Percentiles rank a stretch among this genome's conserved stretches.
Conservation (phyloP, 2,329 filamentous ascomycete genomes). For the Pseudogymnoascus sp. region DNA sequence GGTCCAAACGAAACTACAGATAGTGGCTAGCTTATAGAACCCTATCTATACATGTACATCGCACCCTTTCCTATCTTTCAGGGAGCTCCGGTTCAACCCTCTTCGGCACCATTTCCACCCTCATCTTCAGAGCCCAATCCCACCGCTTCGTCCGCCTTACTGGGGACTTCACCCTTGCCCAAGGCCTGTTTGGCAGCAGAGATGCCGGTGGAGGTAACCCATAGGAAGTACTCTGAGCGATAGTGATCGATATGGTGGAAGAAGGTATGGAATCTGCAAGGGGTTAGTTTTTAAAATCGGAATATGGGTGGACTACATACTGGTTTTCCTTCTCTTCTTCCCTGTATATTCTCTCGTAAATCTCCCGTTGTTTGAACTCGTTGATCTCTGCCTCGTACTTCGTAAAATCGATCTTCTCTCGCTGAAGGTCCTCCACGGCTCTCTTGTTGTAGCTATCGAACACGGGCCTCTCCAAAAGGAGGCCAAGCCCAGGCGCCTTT, state of each 20-base stretch:
- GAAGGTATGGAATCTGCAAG: conserved; percentile 61
- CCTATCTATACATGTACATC: neutral
- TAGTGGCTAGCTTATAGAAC: neutral
- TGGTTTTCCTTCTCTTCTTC: conserved; percentile 82
- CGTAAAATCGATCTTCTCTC: conserved; percentile 68
- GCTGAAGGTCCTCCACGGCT: conserved; percentile 54
- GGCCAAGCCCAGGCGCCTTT: conserved; percentile 82
- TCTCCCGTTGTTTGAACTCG: conserved; percentile 84
- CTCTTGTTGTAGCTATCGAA: conserved; percentile 84
- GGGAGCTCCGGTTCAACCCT: neutral
- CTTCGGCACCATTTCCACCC: neutral
- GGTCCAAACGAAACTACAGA: neutral
- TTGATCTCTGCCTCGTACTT: conserved; percentile 72
- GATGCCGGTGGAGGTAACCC: conserved; percentile 64
- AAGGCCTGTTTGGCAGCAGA: conserved; percentile 47
- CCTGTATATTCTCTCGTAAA: conserved; percentile 85
- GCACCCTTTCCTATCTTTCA: neutral
- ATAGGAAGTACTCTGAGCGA: conserved; percentile 64
- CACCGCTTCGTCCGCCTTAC: neutral
- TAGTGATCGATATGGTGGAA: conserved; percentile 75
- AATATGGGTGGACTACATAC: conserved; percentile 43
- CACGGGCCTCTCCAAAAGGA: conserved; percentile 83
- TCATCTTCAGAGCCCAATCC: neutral
- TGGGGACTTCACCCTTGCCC: conserved; percentile 33
- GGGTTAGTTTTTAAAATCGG: conserved; percentile 19